A percentile compares a stretch with the other conserved stretches of the same genome.
Conservation (phyloP, 192 early-diverging fungal species). For the Coemansia sp. region DNA sequence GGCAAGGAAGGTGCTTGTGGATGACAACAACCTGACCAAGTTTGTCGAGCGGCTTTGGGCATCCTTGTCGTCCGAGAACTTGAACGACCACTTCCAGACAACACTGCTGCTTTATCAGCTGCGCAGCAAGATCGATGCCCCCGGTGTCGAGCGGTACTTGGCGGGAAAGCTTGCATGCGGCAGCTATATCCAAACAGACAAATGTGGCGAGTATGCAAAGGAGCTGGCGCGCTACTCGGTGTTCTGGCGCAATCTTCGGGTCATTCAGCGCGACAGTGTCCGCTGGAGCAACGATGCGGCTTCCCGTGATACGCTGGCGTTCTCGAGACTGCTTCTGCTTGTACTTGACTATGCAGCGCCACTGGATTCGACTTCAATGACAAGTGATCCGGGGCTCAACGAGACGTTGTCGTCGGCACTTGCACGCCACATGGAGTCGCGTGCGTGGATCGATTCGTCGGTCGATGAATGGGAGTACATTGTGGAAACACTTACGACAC, state of each 20-base stretch:
- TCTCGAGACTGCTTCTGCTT: conserved; percentile 76
- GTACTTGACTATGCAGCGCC: conserved; percentile 62
- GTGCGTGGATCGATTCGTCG: conserved; percentile 39
- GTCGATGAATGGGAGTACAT: conserved; percentile 33
- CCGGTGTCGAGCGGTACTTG: conserved; percentile 31
- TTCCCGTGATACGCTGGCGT: conserved; percentile 43
- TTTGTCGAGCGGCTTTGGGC: conserved; percentile 63
- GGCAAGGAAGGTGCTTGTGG: not conserved
- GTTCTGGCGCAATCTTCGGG: conserved; percentile 43
- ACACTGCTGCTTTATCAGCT: conserved; percentile 70
- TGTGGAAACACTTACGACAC: conserved; percentile 17
- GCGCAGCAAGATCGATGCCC: conserved; percentile 22
- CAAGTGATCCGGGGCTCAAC: conserved; percentile 4
- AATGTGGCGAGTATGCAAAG: not conserved
- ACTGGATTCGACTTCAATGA: conserved; percentile 15
- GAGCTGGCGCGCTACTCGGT: conserved; percentile 34
- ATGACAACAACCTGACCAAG: conserved; percentile 3
- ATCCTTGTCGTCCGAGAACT: conserved; percentile 59
- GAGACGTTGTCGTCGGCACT: conserved; percentile 1
- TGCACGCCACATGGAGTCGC: conserved; percentile 19
- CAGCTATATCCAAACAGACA: not conserved
- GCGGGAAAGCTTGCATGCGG: conserved; percentile 21
- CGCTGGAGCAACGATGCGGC: not conserved
- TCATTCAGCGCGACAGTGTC: conserved; percentile 12
- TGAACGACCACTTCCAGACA: conserved; percentile 60